phyloP scores from a whole-genome alignment of 2,329 filamentous ascomycete species.

The Trichoderma sp. region DNA sequence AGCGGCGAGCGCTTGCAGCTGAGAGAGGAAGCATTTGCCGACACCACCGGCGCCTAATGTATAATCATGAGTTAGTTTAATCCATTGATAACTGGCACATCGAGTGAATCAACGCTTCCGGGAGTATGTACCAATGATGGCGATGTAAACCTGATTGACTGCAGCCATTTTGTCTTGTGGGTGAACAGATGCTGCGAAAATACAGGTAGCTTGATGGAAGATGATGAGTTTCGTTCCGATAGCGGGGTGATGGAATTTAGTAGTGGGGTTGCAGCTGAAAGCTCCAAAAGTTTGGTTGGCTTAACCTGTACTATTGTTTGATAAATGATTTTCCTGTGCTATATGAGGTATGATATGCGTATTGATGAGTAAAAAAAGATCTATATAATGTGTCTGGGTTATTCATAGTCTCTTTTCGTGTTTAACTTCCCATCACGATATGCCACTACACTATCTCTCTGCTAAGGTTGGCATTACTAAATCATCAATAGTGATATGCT shows the following conservation, averaged over 20 bases:
- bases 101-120: neutral
- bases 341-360: neutral
- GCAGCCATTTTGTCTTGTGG: conserved; percentile 40
- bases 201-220: conserved; percentile 25
- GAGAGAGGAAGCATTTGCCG: conserved; percentile 84
- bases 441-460: neutral
- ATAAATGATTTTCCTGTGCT: neutral
- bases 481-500: neutral
- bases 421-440: neutral
- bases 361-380: neutral
- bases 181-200: conserved; percentile 4
- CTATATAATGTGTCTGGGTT: neutral
- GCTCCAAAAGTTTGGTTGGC: neutral
- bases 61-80: conserved; percentile 23
- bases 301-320: neutral
- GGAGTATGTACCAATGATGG: conserved; percentile 49
- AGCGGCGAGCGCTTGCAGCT: conserved; percentile 69
- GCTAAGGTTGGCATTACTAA: neutral
- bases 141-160: conserved; percentile 52
- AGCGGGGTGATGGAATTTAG: conserved; percentile 31
- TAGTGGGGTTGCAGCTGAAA: conserved; percentile 1
- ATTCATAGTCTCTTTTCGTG: neutral
- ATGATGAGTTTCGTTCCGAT: conserved; percentile 37
- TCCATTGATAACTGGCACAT: neutral
- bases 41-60: conserved; percentile 82